phyloP scores from a whole-genome alignment of 352 stramenopile species.

The Pythium rhizo-oryzae region DNA sequence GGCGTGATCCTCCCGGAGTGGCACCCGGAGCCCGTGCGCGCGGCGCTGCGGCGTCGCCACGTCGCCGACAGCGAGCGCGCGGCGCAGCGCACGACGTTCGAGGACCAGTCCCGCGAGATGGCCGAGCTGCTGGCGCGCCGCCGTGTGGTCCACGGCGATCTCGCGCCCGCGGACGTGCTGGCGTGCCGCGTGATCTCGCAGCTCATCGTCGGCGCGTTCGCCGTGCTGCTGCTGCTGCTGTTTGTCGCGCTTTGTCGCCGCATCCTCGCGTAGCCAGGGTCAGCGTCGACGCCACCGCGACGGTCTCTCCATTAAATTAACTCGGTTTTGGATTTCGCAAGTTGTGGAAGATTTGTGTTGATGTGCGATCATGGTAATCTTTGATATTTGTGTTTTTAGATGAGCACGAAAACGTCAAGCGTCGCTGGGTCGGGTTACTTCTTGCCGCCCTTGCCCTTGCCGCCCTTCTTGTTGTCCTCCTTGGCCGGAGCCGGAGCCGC shows the following conservation, averaged over 20 bases:
- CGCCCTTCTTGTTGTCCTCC: slow-evolving; percentile 33
- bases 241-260: slow-evolving; percentile 33
- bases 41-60: slow-evolving; percentile 59
- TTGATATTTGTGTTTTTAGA: background rate
- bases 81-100: slow-evolving; percentile 42
- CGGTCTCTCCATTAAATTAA: background rate
- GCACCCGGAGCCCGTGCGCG: slow-evolving; percentile 49
- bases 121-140: slow-evolving; percentile 49
- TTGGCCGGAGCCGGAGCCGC: slow-evolving; percentile 2
- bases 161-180: slow-evolving; percentile 43
- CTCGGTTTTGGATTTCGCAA: background rate
- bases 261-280: slow-evolving; percentile 25
- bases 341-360: background rate
- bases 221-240: slow-evolving; percentile 40
- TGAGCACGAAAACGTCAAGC: background rate
- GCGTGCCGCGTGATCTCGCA: slow-evolving; percentile 50
- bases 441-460: slow-evolving; percentile 42
- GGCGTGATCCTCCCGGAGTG: slow-evolving; percentile 63
- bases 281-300: too few species aligned
- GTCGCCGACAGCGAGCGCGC: slow-evolving; percentile 33
- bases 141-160: slow-evolving; percentile 39
- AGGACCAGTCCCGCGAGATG: slow-evolving; percentile 54
- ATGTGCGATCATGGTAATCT: too few species aligned
- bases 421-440: slow-evolving; percentile 25
- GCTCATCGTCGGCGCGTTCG: slow-evolving; percentile 48